These are phyloP conservation scores for Hypericum perforatum DNA, from an alignment of 345 rosid species.

Conservation along the genomic window DNA sequence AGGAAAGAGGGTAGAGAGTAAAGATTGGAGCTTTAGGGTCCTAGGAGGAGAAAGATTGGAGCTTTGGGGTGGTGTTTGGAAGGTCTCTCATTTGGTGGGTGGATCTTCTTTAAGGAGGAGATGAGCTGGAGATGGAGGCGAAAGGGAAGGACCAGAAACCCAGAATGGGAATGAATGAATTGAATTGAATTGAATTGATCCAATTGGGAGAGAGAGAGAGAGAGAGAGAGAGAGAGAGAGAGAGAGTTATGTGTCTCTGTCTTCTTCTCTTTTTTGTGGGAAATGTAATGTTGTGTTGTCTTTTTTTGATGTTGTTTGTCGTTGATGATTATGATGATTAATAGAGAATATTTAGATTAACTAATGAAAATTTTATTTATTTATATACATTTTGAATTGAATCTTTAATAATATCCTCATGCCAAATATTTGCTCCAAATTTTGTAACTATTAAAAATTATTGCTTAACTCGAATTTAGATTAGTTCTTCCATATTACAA, in stretches of 20 bases:
- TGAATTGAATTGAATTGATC: neutral
- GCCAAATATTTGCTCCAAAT: no score
- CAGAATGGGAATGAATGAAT: slow-evolving; percentile 11
- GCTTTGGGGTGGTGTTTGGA: neutral
- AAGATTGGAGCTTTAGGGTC: neutral
- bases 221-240: neutral
- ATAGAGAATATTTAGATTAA: no score
- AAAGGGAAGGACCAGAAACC: slow-evolving; percentile 17
- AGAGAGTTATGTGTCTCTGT: neutral
- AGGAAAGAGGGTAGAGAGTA: no score
- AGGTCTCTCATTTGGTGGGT: slow-evolving; percentile 10
- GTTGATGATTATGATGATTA: no score
- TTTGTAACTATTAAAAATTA: no score
- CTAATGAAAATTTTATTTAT: no score
- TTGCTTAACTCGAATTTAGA: no score
- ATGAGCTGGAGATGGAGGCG: slow-evolving; percentile 21
- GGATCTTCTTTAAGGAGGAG: slow-evolving; percentile 60
- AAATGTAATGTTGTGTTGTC: neutral
- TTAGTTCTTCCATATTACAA: no score
- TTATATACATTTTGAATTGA: no score
- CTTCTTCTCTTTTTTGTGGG: neutral
- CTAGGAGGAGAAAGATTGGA: neutral
- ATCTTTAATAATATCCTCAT: no score
- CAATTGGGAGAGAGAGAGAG: slow-evolving; percentile 6
- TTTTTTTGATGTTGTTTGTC: neutral